Evolutionary conservation across 768 basidiomycete species (phyloP).

Genomic region (Asterophora parasitica): DNA sequence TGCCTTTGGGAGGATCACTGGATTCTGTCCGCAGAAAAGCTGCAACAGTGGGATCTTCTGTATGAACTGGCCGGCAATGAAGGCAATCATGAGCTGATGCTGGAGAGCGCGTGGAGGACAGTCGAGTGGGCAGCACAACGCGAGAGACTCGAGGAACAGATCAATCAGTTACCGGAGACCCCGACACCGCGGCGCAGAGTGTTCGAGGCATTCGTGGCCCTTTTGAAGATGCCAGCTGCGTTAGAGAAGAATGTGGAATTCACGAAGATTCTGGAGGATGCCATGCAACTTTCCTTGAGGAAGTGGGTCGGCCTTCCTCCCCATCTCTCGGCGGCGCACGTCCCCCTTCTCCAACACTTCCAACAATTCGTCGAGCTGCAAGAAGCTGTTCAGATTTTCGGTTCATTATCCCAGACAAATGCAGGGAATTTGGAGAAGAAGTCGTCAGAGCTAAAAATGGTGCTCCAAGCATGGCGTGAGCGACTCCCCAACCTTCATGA

Average conservation of each 20-base stretch:
- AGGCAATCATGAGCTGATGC: slow-evolving; percentile 83
- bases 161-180: slow-evolving; percentile 76
- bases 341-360: slow-evolving; percentile 94
- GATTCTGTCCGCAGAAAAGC: slow-evolving; percentile 91
- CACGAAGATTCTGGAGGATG: slow-evolving; percentile 84
- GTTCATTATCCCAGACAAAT: slow-evolving; percentile 80
- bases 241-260: slow-evolving; percentile 87
- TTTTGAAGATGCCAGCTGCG: slow-evolving; percentile 79
- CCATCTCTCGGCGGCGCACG: slow-evolving; percentile 85
- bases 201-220: slow-evolving; percentile 92
- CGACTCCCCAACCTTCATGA: slow-evolving; percentile 93
- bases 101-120: slow-evolving; percentile 94
- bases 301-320: slow-evolving; percentile 93
- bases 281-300: slow-evolving; percentile 91
- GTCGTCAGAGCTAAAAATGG: slow-evolving; percentile 92
- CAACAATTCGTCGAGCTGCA: slow-evolving; percentile 98
- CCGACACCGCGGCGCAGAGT: slow-evolving; percentile 93
- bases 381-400: slow-evolving; percentile 94
- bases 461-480: slow-evolving; percentile 96
- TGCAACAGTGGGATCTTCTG: slow-evolving; percentile 96
- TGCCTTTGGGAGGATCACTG: slow-evolving; percentile 99
- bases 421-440: slow-evolving; percentile 90
- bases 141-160: slow-evolving; percentile 74
- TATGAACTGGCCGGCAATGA: slow-evolving; percentile 87
- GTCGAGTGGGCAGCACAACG: slow-evolving; percentile 87